Evolutionary conservation across 208 protist species (phyloP).

Genomic region (Crithidia bombi): DNA sequence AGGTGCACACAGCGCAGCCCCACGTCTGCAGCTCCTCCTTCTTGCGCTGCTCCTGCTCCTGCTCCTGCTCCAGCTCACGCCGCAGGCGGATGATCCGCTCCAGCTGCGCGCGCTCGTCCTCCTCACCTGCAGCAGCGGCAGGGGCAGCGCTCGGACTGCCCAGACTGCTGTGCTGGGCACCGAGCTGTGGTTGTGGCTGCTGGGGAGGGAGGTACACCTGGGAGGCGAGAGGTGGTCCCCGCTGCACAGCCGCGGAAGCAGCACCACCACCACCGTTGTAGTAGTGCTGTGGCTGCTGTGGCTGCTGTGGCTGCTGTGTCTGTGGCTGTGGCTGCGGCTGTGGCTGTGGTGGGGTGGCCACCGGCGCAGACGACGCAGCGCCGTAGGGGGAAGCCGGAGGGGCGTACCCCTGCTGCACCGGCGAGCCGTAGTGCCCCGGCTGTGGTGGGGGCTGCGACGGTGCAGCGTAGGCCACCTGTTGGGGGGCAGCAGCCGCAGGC

Average conservation of each 20-base stretch:
- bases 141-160: neutral
- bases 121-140: slow-evolving; percentile 36
- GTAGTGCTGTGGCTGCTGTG: slow-evolving; percentile 6
- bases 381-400: no score
- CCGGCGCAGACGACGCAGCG: no score
- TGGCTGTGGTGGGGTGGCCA: no score
- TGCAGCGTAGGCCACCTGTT: slow-evolving; percentile 18
- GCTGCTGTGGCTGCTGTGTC: neutral
- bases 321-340: neutral
- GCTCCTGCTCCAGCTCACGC: slow-evolving; percentile 77
- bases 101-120: slow-evolving; percentile 77
- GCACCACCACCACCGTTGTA: slow-evolving; percentile 6
- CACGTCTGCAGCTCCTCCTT: slow-evolving; percentile 71
- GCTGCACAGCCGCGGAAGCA: neutral
- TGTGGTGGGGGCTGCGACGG: slow-evolving; percentile 4
- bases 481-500: neutral
- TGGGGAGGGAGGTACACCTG: neutral
- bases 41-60: slow-evolving; percentile 74
- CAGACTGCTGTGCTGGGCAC: neutral
- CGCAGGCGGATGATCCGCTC: slow-evolving; percentile 86
- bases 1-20: slow-evolving; percentile 79
- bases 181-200: neutral
- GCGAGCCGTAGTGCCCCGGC: slow-evolving; percentile 10
- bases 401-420: neutral
- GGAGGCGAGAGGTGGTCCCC: neutral